phyloP scores from a whole-genome alignment of 2,329 filamentous ascomycete species.

The Cladosporium sp. region DNA sequence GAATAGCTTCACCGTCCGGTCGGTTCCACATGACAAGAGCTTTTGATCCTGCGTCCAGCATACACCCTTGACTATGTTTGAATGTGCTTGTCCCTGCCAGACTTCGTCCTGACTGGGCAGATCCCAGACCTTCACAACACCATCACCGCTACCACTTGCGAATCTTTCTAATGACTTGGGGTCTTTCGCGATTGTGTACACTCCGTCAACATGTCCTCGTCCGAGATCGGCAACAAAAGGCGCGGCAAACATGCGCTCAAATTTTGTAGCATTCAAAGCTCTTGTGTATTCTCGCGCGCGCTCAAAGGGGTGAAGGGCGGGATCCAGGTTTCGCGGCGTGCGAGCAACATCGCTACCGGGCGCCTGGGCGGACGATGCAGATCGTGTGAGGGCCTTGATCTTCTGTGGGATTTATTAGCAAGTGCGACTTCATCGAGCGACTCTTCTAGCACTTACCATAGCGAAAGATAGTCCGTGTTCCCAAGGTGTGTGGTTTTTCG shows the following conservation, averaged over 20 bases:
- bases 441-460: conserved; percentile 2
- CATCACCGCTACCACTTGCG: conserved; percentile 85
- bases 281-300: conserved; percentile 81
- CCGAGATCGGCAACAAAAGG: conserved; percentile 87
- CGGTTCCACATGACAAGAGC: conserved; percentile 81
- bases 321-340: conserved; percentile 72
- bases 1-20: conserved; percentile 85
- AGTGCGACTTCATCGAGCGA: background rate
- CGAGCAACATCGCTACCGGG: conserved; percentile 66
- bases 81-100: conserved; percentile 80
- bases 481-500: background rate
- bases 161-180: conserved; percentile 49
- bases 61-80: conserved; percentile 89
- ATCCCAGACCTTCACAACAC: conserved; percentile 92
- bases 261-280: conserved; percentile 80
- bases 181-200: conserved; percentile 52
- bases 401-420: conserved; percentile 39
- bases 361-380: conserved; percentile 64
- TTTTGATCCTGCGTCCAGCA: conserved; percentile 86
- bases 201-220: conserved; percentile 85
- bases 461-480: conserved; percentile 17
- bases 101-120: conserved; percentile 70
- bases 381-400: conserved; percentile 67
- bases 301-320: conserved; percentile 86
- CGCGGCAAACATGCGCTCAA: conserved; percentile 87